Evolutionary conservation across 768 basidiomycete genomes (phyloP), one percentile per base, ranked within the genome.

Genomic region (Leccinum olivaceopallidum): DNA sequence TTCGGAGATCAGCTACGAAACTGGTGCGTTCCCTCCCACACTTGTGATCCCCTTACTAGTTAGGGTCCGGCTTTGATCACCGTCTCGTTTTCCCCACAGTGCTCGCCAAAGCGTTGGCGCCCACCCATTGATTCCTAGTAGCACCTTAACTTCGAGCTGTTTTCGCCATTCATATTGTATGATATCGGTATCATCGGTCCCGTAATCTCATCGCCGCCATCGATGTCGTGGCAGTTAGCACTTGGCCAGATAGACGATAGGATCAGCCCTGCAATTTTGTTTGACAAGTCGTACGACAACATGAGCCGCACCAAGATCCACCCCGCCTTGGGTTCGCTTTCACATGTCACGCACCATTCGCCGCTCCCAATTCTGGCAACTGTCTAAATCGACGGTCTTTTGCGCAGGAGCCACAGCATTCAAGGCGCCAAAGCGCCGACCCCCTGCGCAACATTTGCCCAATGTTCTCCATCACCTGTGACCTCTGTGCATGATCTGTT

Each of bases 1-100:
- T 60, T 78, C 77, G 56, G 94, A 98, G 73, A 81, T 97, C 65
- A 80, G 85, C 26, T 78, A 85, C 67, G 86, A 90, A 36, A 78
- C 73, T 55, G 84, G 95, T 95, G 55, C 64, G 87, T 77, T 32
- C n/a, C 42, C 39, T 39, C 3, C 0, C 14, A 39, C 39, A 1
- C 42, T 44, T 44, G n/a, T 0, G 42, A n/a, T 44, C n/a, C 42
- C 42, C 1, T 34, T 37, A 16, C 36, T 20, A 20, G 20, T 47
- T 20, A 47, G 44, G 44, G 44, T 12, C n/a, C 12, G 10, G 18
- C 20, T 1, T 3, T 47, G 20, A 47, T 47, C 20, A 47, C 12
- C 12, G 20, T 47, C 44, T 5, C 5, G 2, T 1, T 34, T 34
- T 34, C 5, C 34, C n/a, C 30, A 32, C 39, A 71, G 70, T 72